phyloP scores from a whole-genome alignment of 208 protist genomes.

The Wallacemonas sp. region DNA sequence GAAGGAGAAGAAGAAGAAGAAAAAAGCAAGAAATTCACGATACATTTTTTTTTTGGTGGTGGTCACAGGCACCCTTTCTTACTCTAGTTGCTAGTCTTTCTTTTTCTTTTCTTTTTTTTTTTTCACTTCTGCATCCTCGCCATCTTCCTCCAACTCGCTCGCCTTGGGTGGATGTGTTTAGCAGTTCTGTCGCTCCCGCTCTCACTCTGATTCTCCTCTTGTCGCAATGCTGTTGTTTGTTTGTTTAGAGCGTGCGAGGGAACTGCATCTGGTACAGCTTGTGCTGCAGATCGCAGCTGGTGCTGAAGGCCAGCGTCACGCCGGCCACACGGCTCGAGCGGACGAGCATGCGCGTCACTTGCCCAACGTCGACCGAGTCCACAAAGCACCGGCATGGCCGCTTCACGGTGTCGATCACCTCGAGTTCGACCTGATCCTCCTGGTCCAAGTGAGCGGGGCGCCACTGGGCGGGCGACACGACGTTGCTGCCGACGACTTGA shows the following conservation, averaged over 20 bases:
- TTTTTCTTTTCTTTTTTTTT: background rate
- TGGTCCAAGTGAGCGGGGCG: slow-evolving; percentile 84
- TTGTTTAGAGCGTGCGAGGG: slow-evolving; percentile 55
- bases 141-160: too few species aligned
- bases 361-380: slow-evolving; percentile 85
- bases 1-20: too few species aligned
- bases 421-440: slow-evolving; percentile 89
- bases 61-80: too few species aligned
- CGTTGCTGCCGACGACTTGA: slow-evolving; percentile 90
- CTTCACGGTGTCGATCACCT: slow-evolving; percentile 84
- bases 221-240: slow-evolving; percentile 1
- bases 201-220: background rate
- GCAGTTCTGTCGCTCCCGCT: background rate
- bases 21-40: too few species aligned
- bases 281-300: slow-evolving; percentile 87
- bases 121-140: background rate
- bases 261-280: slow-evolving; percentile 93
- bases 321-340: slow-evolving; percentile 83
- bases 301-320: slow-evolving; percentile 81
- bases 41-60: too few species aligned
- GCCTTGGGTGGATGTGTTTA: too few species aligned
- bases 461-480: slow-evolving; percentile 89
- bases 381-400: slow-evolving; percentile 88
- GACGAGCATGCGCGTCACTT: slow-evolving; percentile 81
- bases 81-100: too few species aligned